phyloP scores from a whole-genome alignment of 495 filamentous ascomycete species.

The Xylaria nigripes region DNA sequence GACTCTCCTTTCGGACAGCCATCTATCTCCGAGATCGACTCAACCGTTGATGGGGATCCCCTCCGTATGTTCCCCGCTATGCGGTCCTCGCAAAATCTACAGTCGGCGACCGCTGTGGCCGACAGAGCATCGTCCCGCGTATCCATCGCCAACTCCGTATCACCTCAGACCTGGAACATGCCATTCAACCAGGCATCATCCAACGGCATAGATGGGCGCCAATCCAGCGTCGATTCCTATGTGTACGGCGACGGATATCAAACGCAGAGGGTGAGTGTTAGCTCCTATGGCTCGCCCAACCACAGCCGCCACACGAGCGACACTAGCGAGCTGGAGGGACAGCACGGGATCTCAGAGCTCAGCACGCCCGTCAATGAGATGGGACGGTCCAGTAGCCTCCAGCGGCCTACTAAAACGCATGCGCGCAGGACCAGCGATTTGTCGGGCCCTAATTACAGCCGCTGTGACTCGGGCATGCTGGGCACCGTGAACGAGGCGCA shows the following conservation, averaged over 20 bases:
- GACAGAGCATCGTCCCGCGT: conserved; percentile 19
- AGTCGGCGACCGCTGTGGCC: conserved; percentile 13
- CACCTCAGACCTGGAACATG: conserved; percentile 12
- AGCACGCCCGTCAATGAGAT: conserved; percentile 13
- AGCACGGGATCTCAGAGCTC: conserved; percentile 24
- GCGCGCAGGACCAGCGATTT: conserved; percentile 13
- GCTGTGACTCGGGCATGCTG: conserved; percentile 12
- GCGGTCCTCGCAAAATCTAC: background rate
- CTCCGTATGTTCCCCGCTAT: background rate
- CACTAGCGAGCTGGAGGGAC: conserved; percentile 30
- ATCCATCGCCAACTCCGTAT: conserved; percentile 15
- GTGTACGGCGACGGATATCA: conserved; percentile 23
- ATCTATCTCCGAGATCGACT: conserved; percentile 21
- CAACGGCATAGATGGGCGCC: conserved; percentile 18
- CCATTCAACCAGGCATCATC: conserved; percentile 4
- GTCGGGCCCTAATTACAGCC: conserved; percentile 5
- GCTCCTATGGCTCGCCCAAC: conserved; percentile 19
- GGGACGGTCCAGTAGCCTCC: conserved; percentile 14
- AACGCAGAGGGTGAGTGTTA: conserved; percentile 23
- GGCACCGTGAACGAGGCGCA: conserved; percentile 25
- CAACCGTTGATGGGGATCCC: conserved; percentile 11
- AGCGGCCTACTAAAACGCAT: conserved; percentile 2
- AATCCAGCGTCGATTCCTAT: conserved; percentile 27
- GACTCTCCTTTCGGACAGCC: conserved; percentile 17
- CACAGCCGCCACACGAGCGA: conserved; percentile 33